Evolutionary conservation across 768 basidiomycete genomes (phyloP).

Genomic region (Crucibulum laeve): DNA sequence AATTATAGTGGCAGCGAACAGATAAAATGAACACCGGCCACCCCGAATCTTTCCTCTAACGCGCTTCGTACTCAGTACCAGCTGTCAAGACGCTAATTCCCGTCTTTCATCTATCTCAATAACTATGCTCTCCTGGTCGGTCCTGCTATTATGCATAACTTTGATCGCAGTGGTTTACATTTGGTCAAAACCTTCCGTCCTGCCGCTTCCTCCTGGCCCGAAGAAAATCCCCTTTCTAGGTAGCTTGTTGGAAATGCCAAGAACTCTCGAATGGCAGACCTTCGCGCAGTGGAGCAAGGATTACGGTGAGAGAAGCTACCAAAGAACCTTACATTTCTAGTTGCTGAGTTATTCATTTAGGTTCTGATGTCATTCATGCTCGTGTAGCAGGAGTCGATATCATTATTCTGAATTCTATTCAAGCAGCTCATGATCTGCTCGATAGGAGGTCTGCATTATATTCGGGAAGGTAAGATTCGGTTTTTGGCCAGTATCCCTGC

Average conservation of each 20-base stretch:
- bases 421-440: conserved; percentile 7
- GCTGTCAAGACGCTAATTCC: too few relatives aligned
- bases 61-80: too few relatives aligned
- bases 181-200: neutral
- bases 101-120: too few relatives aligned
- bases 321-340: neutral
- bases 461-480: conserved; percentile 9
- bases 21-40: too few relatives aligned
- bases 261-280: neutral
- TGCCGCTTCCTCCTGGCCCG: neutral
- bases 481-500: neutral
- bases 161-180: too few relatives aligned
- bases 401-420: conserved; percentile 9
- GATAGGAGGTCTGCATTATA: conserved; percentile 9
- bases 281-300: neutral
- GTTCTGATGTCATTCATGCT: conserved; percentile 6
- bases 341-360: too few relatives aligned
- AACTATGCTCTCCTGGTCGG: too few relatives aligned
- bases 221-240: neutral
- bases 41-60: too few relatives aligned
- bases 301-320: neutral
- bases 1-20: too few relatives aligned
- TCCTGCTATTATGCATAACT: too few relatives aligned
- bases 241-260: neutral
- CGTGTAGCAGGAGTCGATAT: conserved; percentile 4